phyloP scores from a whole-genome alignment of 164 flowering plant genomes.

The Berberis vulgaris region DNA sequence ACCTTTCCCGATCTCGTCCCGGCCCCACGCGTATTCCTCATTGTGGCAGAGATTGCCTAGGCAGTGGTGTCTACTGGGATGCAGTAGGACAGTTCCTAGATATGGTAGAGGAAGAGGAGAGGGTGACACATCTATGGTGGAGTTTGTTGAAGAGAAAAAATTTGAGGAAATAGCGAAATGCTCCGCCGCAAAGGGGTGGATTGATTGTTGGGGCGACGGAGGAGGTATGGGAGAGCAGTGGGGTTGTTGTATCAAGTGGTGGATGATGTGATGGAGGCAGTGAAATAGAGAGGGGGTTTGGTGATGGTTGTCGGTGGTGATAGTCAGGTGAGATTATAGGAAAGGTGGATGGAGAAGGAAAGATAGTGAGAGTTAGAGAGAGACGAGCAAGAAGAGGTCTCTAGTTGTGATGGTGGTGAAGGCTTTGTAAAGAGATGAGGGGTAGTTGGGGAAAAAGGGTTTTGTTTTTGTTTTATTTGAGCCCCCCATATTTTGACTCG shows the following conservation, averaged over 20 bases:
- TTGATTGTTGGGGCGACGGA: constrained; percentile 66
- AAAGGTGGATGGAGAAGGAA: constrained; percentile 11
- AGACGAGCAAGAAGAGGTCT: too few relatives aligned
- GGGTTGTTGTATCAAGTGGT: constrained; percentile 78
- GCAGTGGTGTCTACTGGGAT: constrained; percentile 90
- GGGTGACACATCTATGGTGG: constrained; percentile 31
- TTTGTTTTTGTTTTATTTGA: too few relatives aligned
- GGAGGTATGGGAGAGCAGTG: constrained; percentile 78
- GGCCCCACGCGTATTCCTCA: constrained; percentile 51
- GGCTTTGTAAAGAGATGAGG: too few relatives aligned
- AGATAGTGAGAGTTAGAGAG: background rate
- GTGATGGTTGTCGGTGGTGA: too few relatives aligned
- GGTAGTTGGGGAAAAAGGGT: too few relatives aligned
- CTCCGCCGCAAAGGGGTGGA: constrained; percentile 90
- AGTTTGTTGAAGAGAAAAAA: constrained; percentile 71
- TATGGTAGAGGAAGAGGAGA: constrained; percentile 14
- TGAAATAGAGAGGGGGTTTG: constrained; percentile 1
- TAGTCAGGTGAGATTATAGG: too few relatives aligned
- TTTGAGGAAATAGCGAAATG: constrained; percentile 82
- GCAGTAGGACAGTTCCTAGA: constrained; percentile 87
- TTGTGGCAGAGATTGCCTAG: constrained; percentile 74
- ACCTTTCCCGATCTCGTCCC: constrained; percentile 65
- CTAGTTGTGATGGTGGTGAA: too few relatives aligned
- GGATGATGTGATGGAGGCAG: constrained; percentile 51
- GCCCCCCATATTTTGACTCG: too few relatives aligned